Base-by-base conservation (phyloP, 2,329 filamentous ascomycete species). In the Chalara sp. region DNA sequence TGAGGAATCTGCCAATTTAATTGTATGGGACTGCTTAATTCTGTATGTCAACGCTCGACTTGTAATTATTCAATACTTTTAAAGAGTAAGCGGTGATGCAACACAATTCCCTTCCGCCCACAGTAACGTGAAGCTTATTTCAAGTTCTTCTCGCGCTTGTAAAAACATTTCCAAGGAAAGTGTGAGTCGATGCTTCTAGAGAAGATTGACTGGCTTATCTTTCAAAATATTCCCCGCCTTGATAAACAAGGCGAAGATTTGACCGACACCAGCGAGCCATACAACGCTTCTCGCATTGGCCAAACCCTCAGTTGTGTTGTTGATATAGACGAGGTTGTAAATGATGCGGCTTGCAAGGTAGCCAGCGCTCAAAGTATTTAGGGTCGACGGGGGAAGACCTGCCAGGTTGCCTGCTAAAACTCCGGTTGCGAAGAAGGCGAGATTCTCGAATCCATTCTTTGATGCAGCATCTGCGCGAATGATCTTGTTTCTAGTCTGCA, bases 401-500 rank as follows among this genome's bases (percentile, higher is more conserved):
- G 68, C 67, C 1, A 63, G 41, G 45, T 69, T 71, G 6, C 63
- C 70, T 0, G 69, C 69, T 2, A 68, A 61, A 1, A 72, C 63
- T 6, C 67, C 65, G 0, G 67, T 60, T 5, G 68, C 66, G 49
- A 69, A 72, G 28, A 70, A 59, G 12, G 65, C 65, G 5, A 72
- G 47, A 46, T 69, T 71, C 55, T 72, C 69, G 40, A 69, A 64
- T 12, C 65, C 64, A 48, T 71, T 72, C 6, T 53, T 50, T 50
- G 64, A 61, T 2, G 69, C 69, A 5, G 60, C 63, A 57, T 72
- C 68, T 32, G 65, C 65, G 29, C 69, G 65, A 35, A 61, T 43
- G 49, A 72, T 64, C 2, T 49, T 56, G 32, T 55, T 60, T 53
- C 67, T 69, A 47, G 62, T 67, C 50, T 62, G 37, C 13, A 13